Percentiles rank a stretch among this genome's conserved stretches.
phyloP scores from a whole-genome alignment of 148 eudicot species.

The Talinum fruticosum region DNA sequence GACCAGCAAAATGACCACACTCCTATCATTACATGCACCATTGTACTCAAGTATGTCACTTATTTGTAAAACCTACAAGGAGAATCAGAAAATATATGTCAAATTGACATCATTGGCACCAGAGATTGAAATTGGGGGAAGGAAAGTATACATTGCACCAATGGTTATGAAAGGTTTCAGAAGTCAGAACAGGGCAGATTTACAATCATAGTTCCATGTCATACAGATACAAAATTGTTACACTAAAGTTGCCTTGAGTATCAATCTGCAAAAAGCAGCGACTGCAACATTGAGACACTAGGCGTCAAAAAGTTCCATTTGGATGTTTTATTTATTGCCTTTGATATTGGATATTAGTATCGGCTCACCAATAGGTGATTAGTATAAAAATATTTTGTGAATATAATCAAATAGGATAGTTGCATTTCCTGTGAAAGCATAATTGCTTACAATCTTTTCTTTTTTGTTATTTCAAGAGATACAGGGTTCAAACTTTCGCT shows the following conservation, averaged over 20 bases:
- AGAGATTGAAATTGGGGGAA: neutral
- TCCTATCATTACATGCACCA: constrained; percentile 71
- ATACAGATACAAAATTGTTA: neutral
- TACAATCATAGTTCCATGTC: neutral
- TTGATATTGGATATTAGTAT: neutral
- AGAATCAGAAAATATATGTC: constrained; percentile 13
- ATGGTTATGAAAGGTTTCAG: neutral
- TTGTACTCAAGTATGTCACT: constrained; percentile 86
- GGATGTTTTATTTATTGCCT: neutral
- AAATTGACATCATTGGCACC: constrained; percentile 4
- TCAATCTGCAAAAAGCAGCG: neutral
- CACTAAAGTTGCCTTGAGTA: neutral
- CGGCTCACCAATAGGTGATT: constrained; percentile 1
- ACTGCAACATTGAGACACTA: neutral
- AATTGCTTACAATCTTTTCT: neutral
- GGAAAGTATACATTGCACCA: neutral
- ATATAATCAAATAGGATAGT: neutral
- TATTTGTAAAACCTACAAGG: constrained; percentile 71
- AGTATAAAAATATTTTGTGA: neutral
- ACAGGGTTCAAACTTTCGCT: neutral
- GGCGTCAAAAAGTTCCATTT: neutral
- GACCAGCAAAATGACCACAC: constrained; percentile 78
- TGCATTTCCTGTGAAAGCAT: neutral
- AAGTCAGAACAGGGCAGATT: neutral
- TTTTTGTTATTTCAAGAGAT: neutral